A percentile compares a stretch with the other conserved stretches of the same genome.
Evolutionary conservation across 2,329 filamentous ascomycete genomes (phyloP).

Genomic region (Zymoseptoria ardabiliae): DNA sequence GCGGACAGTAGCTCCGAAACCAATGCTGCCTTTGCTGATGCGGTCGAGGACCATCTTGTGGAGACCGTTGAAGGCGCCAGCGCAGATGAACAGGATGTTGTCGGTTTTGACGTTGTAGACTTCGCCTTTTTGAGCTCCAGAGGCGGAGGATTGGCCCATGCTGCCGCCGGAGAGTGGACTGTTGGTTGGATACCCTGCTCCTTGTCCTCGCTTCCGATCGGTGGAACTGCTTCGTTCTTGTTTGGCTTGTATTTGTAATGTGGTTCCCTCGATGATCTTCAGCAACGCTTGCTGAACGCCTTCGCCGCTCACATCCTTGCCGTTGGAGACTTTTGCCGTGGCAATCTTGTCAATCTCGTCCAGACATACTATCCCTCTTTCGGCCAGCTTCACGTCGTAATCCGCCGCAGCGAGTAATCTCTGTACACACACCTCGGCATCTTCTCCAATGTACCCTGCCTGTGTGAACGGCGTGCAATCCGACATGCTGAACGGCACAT

Average conservation of each 20-base stretch:
- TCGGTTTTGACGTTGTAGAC: conserved; percentile 76
- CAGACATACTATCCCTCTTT: conserved; percentile 88
- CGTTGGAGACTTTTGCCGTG: conserved; percentile 75
- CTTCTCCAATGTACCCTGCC: conserved; percentile 94
- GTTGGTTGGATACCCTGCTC: conserved; percentile 28
- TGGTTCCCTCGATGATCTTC: conserved; percentile 94
- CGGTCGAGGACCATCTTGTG: conserved; percentile 81
- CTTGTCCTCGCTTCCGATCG: conserved; percentile 11
- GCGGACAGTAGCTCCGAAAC: conserved; percentile 80
- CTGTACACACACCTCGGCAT: conserved; percentile 93
- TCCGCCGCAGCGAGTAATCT: conserved; percentile 82
- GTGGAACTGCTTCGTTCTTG: conserved; percentile 49
- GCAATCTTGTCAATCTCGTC: conserved; percentile 98
- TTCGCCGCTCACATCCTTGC: conserved; percentile 90
- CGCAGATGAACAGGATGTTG: conserved; percentile 96
- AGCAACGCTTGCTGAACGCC: conserved; percentile 92
- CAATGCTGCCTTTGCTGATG: conserved; percentile 79
- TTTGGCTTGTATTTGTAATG: conserved; percentile 85
- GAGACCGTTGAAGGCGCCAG: conserved; percentile 86
- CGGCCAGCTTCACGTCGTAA: conserved; percentile 75
- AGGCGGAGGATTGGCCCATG: conserved; percentile 19
- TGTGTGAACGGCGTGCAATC: conserved; percentile 96
- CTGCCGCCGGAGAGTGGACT: conserved; percentile 32
- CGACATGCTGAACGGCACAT: conserved; percentile 89
- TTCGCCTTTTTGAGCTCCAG: conserved; percentile 44